Base-by-base conservation (phyloP, 352 stramenopile species). In the Detonula confervacea region DNA sequence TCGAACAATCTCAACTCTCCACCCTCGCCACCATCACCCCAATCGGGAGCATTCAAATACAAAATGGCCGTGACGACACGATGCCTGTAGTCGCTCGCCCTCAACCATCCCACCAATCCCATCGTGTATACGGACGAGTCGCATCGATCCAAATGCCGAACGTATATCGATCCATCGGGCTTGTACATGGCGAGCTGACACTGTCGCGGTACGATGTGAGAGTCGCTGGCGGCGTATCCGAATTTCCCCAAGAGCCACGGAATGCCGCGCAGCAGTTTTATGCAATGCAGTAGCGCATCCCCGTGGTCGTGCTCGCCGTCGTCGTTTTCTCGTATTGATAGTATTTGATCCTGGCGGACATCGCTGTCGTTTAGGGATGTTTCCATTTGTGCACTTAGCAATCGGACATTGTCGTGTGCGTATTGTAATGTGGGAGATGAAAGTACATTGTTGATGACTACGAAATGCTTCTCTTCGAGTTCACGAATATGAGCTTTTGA, bases 101-200 rank as follows among this genome's bases (percentile, higher is more conserved):
- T 27, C 5, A 83, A 22, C 18, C 42, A 83, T 30, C 63, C 69
- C 27, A 83, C n/a, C 16, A 83, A 20, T 9, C 75, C 75, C 52
- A 83, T 59, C 30, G 73, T 62, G 24, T 46, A 37, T 25, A 83
- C 14, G 22, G 62, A 62, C 9, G 64, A 8, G 42, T 69, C 46
- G 39, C 75, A 83, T 39, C 75, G 18, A 51, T 83, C 75, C 14
- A 83, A 29, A 62, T 83, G 75, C 0, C 75, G 55, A 0, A 72
- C 68, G 51, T 83, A 83, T n/a, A 54, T 42, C n/a, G 60, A 64
- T 4, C 75, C 68, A 60, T 73, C 68, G 14, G 42, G 42, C 14
- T 61, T 65, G 54, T 83, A 83, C 37, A 35, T 25, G 12, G 68
- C 59, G 3, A 83, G 75, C 62, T 83, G 75, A 49, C 75, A 83